phyloP scores from a whole-genome alignment of 768 basidiomycete species.

The Suillus occidentalis region DNA sequence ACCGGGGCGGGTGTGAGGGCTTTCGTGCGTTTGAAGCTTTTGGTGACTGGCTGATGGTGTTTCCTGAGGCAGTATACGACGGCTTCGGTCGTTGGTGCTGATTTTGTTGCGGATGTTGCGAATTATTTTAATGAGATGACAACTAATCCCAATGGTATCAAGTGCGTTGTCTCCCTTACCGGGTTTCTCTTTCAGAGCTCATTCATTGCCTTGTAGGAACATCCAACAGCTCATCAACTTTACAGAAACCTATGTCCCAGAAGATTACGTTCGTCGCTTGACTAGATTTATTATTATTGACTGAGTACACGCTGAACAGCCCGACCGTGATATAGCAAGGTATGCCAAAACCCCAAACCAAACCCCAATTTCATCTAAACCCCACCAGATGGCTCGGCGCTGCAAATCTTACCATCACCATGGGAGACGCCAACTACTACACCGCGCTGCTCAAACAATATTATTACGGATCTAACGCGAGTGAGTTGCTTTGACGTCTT shows the following conservation, averaged over 20 bases:
- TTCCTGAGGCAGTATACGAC: background rate
- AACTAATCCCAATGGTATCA: background rate
- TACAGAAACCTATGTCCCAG: background rate
- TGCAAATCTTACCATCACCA: background rate
- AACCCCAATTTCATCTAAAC: background rate
- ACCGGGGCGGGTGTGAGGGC: background rate
- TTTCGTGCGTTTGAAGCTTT: background rate
- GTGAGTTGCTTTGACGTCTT: too few species aligned
- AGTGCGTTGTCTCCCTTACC: background rate
- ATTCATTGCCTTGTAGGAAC: background rate
- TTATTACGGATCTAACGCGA: constrained; percentile 3
- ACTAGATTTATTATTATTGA: background rate
- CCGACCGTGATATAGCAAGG: background rate
- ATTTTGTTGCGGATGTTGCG: background rate
- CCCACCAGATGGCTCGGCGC: background rate
- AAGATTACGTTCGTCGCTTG: background rate
- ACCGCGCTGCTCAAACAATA: background rate
- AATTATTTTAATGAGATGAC: constrained; percentile 6
- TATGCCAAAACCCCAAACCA: background rate
- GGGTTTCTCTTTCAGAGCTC: background rate
- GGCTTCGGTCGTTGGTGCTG: background rate
- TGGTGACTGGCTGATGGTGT: background rate
- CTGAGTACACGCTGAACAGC: background rate
- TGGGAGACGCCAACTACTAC: constrained; percentile 1
- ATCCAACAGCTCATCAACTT: background rate